Conservation (phyloP, 2,329 filamentous ascomycete genomes). For the Fusarium mangiferae region DNA sequence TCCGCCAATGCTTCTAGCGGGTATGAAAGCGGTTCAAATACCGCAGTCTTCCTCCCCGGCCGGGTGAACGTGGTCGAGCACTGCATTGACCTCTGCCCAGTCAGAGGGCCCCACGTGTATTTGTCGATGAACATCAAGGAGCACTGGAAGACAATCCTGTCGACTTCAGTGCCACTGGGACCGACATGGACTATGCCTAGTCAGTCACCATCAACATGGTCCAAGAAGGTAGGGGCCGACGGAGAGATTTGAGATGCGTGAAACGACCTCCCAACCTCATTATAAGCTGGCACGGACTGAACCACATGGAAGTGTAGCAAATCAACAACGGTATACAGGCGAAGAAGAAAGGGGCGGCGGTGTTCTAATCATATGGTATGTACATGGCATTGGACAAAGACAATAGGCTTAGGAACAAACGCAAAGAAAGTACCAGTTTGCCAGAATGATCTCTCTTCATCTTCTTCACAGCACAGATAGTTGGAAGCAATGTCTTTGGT, state of each 20-base stretch:
- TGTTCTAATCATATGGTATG: neutral
- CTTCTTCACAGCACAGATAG: neutral
- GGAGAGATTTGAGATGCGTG: neutral
- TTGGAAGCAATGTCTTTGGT: neutral
- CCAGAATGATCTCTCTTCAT: neutral
- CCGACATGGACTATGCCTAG: neutral
- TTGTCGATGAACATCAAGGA: neutral
- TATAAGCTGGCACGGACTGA: neutral
- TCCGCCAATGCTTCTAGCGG: neutral
- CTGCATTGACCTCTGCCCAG: neutral
- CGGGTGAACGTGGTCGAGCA: neutral
- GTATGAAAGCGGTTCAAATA: rapidly evolving
- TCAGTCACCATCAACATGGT: neutral
- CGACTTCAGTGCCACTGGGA: neutral
- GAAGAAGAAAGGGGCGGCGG: neutral
- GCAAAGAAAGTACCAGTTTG: neutral
- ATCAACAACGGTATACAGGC: neutral
- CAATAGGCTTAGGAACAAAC: neutral
- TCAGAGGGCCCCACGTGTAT: neutral
- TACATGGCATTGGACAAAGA: neutral
- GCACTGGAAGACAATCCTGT: neutral
- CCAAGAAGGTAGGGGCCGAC: neutral
- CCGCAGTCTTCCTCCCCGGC: neutral
- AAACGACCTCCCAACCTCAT: neutral
- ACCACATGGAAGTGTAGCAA: neutral